Evolutionary conservation across 805 yeast species (phyloP).

Genomic region (Barnettozyma botsteinii): DNA sequence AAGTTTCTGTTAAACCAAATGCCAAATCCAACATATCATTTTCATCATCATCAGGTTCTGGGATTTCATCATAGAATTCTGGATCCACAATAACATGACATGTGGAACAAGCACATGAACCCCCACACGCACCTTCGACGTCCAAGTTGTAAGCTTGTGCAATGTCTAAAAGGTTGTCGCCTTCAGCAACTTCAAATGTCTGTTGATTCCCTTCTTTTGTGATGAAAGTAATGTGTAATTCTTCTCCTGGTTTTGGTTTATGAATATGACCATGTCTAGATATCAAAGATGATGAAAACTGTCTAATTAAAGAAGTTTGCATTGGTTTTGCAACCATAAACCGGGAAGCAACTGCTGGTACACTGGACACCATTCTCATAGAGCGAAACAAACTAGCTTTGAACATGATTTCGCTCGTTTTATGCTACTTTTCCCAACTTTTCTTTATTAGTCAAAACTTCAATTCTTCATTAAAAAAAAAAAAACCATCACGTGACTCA

Average conservation of each 20-base stretch:
- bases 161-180: slow-evolving; percentile 86
- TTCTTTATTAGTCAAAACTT: no score
- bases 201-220: slow-evolving; percentile 86
- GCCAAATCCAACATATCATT: slow-evolving; percentile 98
- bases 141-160: slow-evolving; percentile 92
- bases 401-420: slow-evolving; percentile 2
- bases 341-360: neutral
- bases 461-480: neutral
- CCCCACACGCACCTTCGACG: slow-evolving; percentile 99
- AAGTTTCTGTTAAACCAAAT: slow-evolving; percentile 94
- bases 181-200: slow-evolving; percentile 82
- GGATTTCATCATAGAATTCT: slow-evolving; percentile 81
- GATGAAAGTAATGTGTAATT: slow-evolving; percentile 77
- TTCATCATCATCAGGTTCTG: slow-evolving; percentile 96
- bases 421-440: no score
- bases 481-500: neutral
- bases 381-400: neutral
- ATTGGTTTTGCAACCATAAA: neutral
- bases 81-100: slow-evolving; percentile 97
- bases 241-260: slow-evolving; percentile 92
- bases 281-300: slow-evolving; percentile 25
- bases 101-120: slow-evolving; percentile 97
- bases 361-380: neutral
- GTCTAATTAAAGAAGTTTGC: slow-evolving; percentile 16
- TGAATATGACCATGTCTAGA: slow-evolving; percentile 76